These are phyloP conservation scores for Phaseolus lunatus DNA, from an alignment of 306 rosid species.

Conservation along the genomic window DNA sequence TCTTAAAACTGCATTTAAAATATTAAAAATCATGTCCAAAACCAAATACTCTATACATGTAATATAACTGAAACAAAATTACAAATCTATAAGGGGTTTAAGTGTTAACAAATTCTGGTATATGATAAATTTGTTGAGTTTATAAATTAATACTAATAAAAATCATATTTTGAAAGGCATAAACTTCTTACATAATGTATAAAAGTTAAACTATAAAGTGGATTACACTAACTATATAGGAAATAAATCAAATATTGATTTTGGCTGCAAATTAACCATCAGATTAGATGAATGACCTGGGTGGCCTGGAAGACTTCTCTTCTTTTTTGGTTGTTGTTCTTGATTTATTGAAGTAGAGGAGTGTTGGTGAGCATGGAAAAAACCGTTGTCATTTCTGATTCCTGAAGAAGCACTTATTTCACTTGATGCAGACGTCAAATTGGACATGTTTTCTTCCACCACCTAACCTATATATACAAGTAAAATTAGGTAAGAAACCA, in stretches of 20 bases:
- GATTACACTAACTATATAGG: neutral
- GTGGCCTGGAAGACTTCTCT: slow-evolving; percentile 84
- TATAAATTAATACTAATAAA: too few relatives aligned
- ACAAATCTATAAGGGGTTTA: neutral
- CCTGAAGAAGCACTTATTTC: slow-evolving; percentile 72
- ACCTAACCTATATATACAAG: slow-evolving; percentile 40
- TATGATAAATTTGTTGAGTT: too few relatives aligned
- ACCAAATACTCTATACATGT: too few relatives aligned
- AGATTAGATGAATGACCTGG: slow-evolving; percentile 67
- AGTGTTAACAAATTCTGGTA: too few relatives aligned
- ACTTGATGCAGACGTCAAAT: slow-evolving; percentile 75
- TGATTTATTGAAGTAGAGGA: slow-evolving; percentile 63
- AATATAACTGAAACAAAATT: too few relatives aligned
- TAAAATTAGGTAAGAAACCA: slow-evolving; percentile 20
- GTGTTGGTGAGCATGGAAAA: slow-evolving; percentile 50
- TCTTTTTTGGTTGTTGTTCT: slow-evolving; percentile 66
- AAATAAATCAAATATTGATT: neutral
- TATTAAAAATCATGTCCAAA: too few relatives aligned
- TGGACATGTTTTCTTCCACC: slow-evolving; percentile 72
- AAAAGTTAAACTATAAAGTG: neutral
- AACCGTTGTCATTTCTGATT: slow-evolving; percentile 48
- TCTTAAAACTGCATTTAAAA: too few relatives aligned
- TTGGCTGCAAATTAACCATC: neutral
- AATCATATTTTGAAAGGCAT: too few relatives aligned
- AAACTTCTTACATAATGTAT: too few relatives aligned